phyloP scores from a whole-genome alignment of 2,329 filamentous ascomycete genomes.

The Colletotrichum truncatum region DNA sequence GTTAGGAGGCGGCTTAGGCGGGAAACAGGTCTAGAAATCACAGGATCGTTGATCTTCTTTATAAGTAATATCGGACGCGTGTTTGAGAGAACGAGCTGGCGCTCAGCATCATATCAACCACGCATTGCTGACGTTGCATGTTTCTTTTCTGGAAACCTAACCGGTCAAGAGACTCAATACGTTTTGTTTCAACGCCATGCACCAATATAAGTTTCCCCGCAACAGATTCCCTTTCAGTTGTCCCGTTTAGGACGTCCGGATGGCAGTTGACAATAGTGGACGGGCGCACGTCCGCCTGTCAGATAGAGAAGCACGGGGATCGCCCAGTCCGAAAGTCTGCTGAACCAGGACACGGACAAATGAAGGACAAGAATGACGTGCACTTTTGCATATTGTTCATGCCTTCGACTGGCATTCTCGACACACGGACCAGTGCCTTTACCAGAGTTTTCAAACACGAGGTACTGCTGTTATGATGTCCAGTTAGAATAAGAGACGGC shows the following conservation, averaged over 20 bases:
- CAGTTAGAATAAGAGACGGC: background rate
- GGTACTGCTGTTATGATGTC: background rate
- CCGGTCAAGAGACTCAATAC: background rate
- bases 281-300: background rate
- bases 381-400: background rate
- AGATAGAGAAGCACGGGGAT: background rate
- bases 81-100: background rate
- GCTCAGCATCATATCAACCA: background rate
- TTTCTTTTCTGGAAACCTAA: background rate
- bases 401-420: background rate
- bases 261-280: background rate
- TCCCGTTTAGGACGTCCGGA: constrained; percentile 9
- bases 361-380: background rate
- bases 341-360: background rate
- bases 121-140: background rate
- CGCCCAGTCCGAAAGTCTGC: background rate
- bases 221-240: background rate
- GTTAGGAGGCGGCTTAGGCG: background rate
- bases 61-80: background rate
- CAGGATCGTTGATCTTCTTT: background rate
- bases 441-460: background rate
- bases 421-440: background rate
- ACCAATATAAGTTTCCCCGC: background rate
- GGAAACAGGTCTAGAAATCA: background rate
- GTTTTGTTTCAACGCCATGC: background rate